Base-by-base conservation (phyloP, 768 basidiomycete genomes). In the Suillus subluteus region DNA sequence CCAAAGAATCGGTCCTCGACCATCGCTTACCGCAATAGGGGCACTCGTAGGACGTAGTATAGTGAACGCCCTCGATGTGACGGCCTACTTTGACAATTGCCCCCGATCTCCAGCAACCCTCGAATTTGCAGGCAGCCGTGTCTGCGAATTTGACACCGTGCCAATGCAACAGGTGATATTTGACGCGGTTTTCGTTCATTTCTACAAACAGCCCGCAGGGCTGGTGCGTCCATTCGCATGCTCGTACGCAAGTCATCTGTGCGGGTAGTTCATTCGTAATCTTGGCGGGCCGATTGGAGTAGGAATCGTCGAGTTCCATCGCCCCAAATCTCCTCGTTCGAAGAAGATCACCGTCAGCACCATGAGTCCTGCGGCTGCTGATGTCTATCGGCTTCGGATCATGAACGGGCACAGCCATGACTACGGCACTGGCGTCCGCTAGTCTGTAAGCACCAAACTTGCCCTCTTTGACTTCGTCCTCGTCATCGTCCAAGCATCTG, bases 251-350 rank as follows among this genome's bases (percentile, higher is more conserved):
- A 23, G 58, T 38, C 58, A 58, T 38, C 13, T 8, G 1, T 38
- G 6, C 1, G 4, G 58, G 58, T 15, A 58, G 15, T 58, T 40
- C 58, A 1, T 58, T 23, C 13, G 37, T 23, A 40, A 58, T 23
- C 21, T 13, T 40, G n/a, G 8, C 58, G 15, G 58, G 9, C 4
- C 58, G 58, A 0, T 58, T 38, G 7, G 37, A 2, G 15, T 58
- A 58, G 13, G 37, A 58, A 58, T 38, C 37, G 15, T 58, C 58
- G 13, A 58, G 37, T 38, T 58, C 58, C 58, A 58, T 58, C 13
- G 12, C 58, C 7, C 58, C 58, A 8, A 37, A 58, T 7, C 7
- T 23, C 58, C 58, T 15, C 6, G 58, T 58, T 38, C 13, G 58
- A 38, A 58, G 58, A 38, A 13, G 3, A 13, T 23, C 2, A 21